Percentiles rank a stretch among this genome's conserved stretches.
phyloP scores from a whole-genome alignment of 2,329 filamentous ascomycete genomes.

The Westerdykella sp. region DNA sequence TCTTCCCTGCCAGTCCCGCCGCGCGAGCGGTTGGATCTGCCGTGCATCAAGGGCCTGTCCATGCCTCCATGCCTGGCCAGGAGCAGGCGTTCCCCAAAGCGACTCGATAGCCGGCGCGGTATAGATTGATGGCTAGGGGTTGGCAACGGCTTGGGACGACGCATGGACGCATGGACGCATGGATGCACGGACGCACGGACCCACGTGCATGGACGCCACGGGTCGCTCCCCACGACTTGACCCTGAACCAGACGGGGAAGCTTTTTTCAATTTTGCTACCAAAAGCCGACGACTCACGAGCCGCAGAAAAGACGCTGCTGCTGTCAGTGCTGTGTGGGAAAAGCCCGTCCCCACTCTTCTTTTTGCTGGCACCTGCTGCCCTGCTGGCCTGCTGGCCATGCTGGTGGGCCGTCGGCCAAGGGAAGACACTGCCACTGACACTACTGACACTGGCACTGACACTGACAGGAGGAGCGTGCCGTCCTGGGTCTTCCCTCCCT shows the following conservation, averaged over 20 bases:
- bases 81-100: conserved; percentile 30
- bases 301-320: background rate
- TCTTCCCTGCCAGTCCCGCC: background rate
- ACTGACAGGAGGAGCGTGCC: no score
- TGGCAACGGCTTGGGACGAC: conserved; percentile 30
- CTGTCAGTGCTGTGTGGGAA: background rate
- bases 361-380: background rate
- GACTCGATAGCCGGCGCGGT: conserved; percentile 33
- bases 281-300: background rate
- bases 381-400: background rate
- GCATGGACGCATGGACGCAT: background rate
- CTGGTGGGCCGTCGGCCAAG: no score
- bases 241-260: no score
- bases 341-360: background rate
- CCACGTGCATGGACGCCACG: background rate
- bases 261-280: background rate
- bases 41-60: conserved; percentile 37
- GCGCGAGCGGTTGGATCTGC: conserved; percentile 34
- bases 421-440: no score
- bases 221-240: conserved; percentile 4
- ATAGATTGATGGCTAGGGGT: conserved; percentile 29
- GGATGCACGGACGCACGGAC: background rate
- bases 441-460: no score
- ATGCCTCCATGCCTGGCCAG: conserved; percentile 14
- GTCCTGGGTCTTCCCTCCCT: background rate